Evolutionary conservation across 1,139 yeast genomes (phyloP), one percentile per base, ranked within the genome.

Genomic region (Blastobotrys buckinghamii): DNA sequence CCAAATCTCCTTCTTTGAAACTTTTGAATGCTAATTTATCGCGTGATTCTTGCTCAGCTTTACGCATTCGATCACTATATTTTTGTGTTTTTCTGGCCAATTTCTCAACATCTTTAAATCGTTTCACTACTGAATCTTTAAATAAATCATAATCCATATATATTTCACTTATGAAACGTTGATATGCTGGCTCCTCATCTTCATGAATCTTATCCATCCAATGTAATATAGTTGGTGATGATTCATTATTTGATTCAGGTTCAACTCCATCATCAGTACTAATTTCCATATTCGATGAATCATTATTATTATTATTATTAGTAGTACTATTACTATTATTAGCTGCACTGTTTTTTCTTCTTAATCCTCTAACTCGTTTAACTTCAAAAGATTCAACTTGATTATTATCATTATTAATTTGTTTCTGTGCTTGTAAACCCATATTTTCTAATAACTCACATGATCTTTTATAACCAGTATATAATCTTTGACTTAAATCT

Each of bases 81-180:
- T 69, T 62, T 50, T 90, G 86, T 52, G 87, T 74, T 60, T 81
- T 84, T 60, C 94, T 82, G 0, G 97, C 97, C 57, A 89, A 74
- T n/a, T 84, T 81, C 64, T 92, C 97, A 45, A 90, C 95, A 62
- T 90, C 97, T 52, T 78, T 79, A 61, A 92, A 89, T 53, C 98
- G 73, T 60, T 84, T 82, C 32, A 82, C 74, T 2, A 89, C 81
- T 1, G 89, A 82, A 44, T 76, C 75, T 45, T 81, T 74, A 59
- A 84, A 81, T 50, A 83, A 70, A 35, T 73, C 76, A 51, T 71
- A 71, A 53, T 81, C 76, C 32, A 76, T 64, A 39, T 66, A 67
- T 12, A 72, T 65, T 40, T 63, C 65, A 43, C 60, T 62, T 37
- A 65, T 50, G 52, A 62, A 67, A 32, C 51, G 53, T 26, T 60